Conservation (phyloP, 2,329 filamentous ascomycete species). For the Botrytis aclada region DNA sequence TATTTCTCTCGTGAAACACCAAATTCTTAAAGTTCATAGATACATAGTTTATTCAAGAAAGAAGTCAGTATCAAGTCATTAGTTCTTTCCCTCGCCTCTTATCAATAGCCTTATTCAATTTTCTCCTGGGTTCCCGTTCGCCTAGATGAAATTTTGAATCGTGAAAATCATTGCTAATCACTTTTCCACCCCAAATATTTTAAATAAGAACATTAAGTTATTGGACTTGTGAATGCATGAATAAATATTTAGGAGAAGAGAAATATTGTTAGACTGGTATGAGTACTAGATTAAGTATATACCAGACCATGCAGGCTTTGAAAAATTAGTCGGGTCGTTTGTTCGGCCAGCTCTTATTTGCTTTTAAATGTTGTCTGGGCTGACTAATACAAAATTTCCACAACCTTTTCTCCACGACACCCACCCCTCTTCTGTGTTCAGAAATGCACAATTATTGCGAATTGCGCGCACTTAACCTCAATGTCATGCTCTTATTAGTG, state of each 20-base stretch:
- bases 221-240: too few relatives aligned
- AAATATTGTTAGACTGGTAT: fast-evolving
- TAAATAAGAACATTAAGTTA: too few relatives aligned
- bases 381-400: background rate
- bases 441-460: background rate
- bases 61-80: background rate
- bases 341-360: too few relatives aligned
- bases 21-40: background rate
- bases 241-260: too few relatives aligned
- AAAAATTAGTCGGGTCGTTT: too few relatives aligned
- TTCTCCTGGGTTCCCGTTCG: too few relatives aligned
- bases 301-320: too few relatives aligned
- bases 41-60: background rate
- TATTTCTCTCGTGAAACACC: background rate
- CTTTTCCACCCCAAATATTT: too few relatives aligned
- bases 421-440: background rate
- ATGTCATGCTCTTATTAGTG: background rate
- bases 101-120: background rate
- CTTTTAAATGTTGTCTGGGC: background rate
- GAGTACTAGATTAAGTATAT: too few relatives aligned
- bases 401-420: background rate
- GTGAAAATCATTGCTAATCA: too few relatives aligned
- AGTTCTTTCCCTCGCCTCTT: background rate
- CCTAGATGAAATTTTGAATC: too few relatives aligned
- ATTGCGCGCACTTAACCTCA: slow-evolving; percentile 2